phyloP scores from a whole-genome alignment of 1,284 basidiomycete genomes.

The Garcileccinum viscosum region DNA sequence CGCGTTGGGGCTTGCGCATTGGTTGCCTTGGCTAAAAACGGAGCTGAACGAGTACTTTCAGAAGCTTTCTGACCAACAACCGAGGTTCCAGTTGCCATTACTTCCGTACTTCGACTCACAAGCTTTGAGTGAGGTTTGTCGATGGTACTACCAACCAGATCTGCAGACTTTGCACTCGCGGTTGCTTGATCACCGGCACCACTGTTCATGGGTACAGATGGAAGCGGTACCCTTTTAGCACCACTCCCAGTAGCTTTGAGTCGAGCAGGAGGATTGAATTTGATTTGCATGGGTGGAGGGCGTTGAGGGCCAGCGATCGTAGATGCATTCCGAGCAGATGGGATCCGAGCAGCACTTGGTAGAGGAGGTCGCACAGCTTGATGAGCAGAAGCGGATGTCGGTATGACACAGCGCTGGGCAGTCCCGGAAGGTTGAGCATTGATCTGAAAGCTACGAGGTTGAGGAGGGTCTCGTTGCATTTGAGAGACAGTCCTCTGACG shows the following conservation, averaged over 20 bases:
- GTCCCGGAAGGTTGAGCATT: conserved; percentile 26
- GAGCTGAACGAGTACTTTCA: conserved; percentile 10
- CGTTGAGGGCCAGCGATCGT: conserved; percentile 34
- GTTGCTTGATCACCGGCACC: conserved; percentile 11
- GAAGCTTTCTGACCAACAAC: conserved; percentile 15
- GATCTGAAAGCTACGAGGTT: conserved; percentile 21
- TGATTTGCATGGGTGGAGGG: conserved; percentile 34
- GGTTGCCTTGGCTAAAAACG: conserved; percentile 18
- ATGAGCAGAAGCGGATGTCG: conserved; percentile 18
- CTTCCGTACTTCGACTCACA: conserved; percentile 12
- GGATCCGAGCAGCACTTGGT: conserved; percentile 10
- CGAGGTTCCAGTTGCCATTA: conserved; percentile 1
- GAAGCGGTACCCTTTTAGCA: conserved; percentile 45
- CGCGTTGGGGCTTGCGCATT: conserved; percentile 2
- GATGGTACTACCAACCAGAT: not conserved
- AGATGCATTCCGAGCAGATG: conserved; percentile 12
- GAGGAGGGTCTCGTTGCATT: conserved; percentile 24
- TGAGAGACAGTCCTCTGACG: conserved; percentile 29
- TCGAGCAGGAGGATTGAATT: conserved; percentile 31
- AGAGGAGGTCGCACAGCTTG: conserved; percentile 20
- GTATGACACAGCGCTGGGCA: conserved; percentile 30
- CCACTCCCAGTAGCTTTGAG: conserved; percentile 32
- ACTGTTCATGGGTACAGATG: conserved; percentile 16
- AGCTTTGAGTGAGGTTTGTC: conserved; percentile 20
- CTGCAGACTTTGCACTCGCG: not conserved